These are phyloP conservation scores for Vigna angularis DNA, from an alignment of 306 rosid species.

Conservation along the genomic window DNA sequence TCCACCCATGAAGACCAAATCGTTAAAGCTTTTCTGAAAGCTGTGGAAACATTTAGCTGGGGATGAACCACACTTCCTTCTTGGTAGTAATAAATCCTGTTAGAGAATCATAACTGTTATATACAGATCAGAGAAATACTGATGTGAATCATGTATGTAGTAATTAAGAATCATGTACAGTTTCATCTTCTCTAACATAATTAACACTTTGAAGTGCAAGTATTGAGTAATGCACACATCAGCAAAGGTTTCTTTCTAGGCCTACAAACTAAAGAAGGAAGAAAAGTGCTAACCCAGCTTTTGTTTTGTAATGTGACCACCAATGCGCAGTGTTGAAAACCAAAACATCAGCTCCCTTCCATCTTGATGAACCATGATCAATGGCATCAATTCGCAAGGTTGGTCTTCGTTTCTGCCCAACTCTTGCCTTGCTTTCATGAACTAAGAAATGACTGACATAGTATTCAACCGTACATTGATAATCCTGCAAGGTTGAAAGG, in stretches of 20 bases:
- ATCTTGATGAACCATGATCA: constrained; percentile 87
- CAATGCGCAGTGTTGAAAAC: constrained; percentile 95
- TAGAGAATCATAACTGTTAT: background rate
- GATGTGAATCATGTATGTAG: no score
- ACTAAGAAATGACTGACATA: constrained; percentile 83
- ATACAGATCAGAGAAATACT: background rate
- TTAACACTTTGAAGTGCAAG: constrained; percentile 16
- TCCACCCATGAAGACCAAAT: constrained; percentile 95
- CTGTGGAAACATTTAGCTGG: constrained; percentile 68
- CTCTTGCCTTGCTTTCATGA: constrained; percentile 83
- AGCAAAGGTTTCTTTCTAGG: constrained; percentile 30
- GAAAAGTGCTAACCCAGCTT: constrained; percentile 77
- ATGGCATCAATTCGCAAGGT: constrained; percentile 80
- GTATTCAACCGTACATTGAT: constrained; percentile 86
- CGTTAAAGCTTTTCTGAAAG: constrained; percentile 74
- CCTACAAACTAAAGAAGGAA: constrained; percentile 27
- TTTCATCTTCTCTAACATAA: constrained; percentile 8
- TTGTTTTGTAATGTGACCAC: constrained; percentile 96
- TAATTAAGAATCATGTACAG: background rate
- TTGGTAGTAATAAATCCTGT: constrained; percentile 88
- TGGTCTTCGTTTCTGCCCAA: constrained; percentile 74
- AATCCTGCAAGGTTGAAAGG: constrained; percentile 62
- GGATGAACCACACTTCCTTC: constrained; percentile 85
- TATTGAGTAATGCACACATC: constrained; percentile 20
- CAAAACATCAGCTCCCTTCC: constrained; percentile 92